phyloP scores from a whole-genome alignment of 192 early-diverging fungal species.

The Coemansia sp. region DNA sequence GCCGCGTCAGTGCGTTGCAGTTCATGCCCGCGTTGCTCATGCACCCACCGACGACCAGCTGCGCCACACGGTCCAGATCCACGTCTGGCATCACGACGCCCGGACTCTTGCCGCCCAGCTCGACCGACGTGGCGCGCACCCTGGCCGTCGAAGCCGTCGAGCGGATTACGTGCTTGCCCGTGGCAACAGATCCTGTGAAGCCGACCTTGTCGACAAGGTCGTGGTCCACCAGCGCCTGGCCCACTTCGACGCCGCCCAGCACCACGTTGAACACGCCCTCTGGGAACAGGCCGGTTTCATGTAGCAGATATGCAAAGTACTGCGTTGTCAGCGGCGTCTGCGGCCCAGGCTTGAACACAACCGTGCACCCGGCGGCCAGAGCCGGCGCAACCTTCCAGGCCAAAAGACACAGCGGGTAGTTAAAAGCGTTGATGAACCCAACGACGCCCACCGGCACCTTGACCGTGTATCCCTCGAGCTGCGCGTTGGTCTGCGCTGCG shows the following conservation, averaged over 20 bases:
- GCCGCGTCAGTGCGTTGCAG: slow-evolving; percentile 70
- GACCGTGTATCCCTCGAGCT: slow-evolving; percentile 42
- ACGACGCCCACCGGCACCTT: slow-evolving; percentile 54
- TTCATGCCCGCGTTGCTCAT: slow-evolving; percentile 70
- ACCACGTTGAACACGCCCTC: slow-evolving; percentile 55
- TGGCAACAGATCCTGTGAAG: slow-evolving; percentile 57
- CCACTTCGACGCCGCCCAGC: slow-evolving; percentile 51
- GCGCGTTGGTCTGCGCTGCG: slow-evolving; percentile 33
- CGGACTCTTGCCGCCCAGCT: slow-evolving; percentile 61
- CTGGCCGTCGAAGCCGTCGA: slow-evolving; percentile 45
- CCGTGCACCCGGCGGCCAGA: slow-evolving; percentile 48
- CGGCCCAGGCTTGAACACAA: slow-evolving; percentile 58
- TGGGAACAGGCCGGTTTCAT: slow-evolving; percentile 46
- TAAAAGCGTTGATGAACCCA: slow-evolving; percentile 59
- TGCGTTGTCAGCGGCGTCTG: slow-evolving; percentile 60
- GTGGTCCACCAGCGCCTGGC: slow-evolving; percentile 51
- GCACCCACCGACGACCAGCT: slow-evolving; percentile 47
- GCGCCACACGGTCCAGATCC: slow-evolving; percentile 49
- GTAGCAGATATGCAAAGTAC: slow-evolving; percentile 53
- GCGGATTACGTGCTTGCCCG: slow-evolving; percentile 55
- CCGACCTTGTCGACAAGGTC: slow-evolving; percentile 53
- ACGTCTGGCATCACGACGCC: slow-evolving; percentile 56
- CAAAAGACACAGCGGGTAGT: slow-evolving; percentile 60
- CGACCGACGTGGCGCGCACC: slow-evolving; percentile 52
- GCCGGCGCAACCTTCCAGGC: slow-evolving; percentile 55